phyloP scores from a whole-genome alignment of 2,329 filamentous ascomycete species.

The Diaporthe vaccinii region DNA sequence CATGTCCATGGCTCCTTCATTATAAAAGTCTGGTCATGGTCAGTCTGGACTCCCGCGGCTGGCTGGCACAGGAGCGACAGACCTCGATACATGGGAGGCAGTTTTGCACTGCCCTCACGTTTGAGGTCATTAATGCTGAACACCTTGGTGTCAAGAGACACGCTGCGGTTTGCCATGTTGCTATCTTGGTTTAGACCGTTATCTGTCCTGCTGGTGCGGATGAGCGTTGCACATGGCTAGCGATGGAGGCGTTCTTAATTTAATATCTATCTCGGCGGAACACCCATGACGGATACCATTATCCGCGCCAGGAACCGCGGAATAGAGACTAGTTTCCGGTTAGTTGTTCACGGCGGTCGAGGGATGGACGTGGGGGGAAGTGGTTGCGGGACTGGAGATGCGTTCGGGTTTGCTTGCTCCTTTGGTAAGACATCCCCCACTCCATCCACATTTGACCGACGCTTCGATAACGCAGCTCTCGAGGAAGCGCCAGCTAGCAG shows the following conservation, averaged over 20 bases:
- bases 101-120: slow-evolving; percentile 52
- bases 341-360: background rate
- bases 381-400: background rate
- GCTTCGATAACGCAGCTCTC: background rate
- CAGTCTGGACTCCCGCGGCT: background rate
- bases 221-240: no score
- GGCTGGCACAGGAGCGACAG: background rate
- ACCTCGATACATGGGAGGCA: slow-evolving; percentile 54
- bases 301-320: background rate
- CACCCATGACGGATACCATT: background rate
- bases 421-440: background rate
- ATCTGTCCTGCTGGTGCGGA: background rate
- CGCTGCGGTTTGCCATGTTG: slow-evolving; percentile 43
- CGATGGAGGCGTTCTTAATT: background rate
- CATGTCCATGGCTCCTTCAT: slow-evolving; percentile 69
- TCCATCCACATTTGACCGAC: background rate
- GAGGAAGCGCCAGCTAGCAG: background rate
- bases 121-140: slow-evolving; percentile 56
- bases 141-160: slow-evolving; percentile 42
- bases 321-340: background rate
- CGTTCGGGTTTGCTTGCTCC: slow-evolving; percentile 1
- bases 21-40: slow-evolving; percentile 62
- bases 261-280: no score
- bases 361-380: background rate
- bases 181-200: no score